These are phyloP conservation scores for Trichoderma sp. DNA, from an alignment of 2,329 filamentous ascomycete genomes.

Conservation along the genomic window DNA sequence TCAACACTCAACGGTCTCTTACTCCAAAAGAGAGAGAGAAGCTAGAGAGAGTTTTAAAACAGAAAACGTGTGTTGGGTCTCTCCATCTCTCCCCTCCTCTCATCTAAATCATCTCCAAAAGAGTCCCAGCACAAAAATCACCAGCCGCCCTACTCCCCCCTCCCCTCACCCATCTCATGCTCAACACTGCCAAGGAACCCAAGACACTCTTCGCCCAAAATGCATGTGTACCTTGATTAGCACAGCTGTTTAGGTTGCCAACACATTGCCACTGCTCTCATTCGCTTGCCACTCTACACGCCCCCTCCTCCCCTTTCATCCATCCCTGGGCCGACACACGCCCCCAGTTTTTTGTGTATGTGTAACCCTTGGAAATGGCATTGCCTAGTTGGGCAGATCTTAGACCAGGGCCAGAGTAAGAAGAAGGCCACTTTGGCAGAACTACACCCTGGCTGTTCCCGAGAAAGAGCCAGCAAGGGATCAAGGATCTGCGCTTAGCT, in stretches of 20 bases:
- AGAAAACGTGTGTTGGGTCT: background rate
- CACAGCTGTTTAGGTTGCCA: background rate
- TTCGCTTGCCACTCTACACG: background rate
- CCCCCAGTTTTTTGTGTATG: background rate
- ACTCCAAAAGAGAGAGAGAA: background rate
- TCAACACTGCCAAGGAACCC: background rate
- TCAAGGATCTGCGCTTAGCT: conserved; percentile 6
- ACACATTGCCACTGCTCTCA: background rate
- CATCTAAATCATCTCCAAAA: background rate
- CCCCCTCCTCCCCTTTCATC: background rate
- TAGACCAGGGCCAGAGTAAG: background rate
- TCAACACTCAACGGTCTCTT: background rate
- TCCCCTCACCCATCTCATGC: background rate
- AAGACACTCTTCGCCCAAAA: background rate
- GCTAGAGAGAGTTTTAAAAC: background rate
- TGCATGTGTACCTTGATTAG: conserved; percentile 3
- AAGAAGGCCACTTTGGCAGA: background rate
- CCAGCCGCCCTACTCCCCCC: background rate
- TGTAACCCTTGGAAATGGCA: background rate
- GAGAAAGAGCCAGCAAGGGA: background rate
- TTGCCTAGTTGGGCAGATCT: conserved; percentile 4
- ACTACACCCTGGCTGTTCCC: background rate
- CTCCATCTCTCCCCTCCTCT: background rate
- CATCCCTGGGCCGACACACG: background rate
- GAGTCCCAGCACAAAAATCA: background rate